A percentile compares a stretch with the other conserved stretches of the same genome.
Conservation (phyloP, 257 asterid species). For the Scutellaria baicalensis region DNA sequence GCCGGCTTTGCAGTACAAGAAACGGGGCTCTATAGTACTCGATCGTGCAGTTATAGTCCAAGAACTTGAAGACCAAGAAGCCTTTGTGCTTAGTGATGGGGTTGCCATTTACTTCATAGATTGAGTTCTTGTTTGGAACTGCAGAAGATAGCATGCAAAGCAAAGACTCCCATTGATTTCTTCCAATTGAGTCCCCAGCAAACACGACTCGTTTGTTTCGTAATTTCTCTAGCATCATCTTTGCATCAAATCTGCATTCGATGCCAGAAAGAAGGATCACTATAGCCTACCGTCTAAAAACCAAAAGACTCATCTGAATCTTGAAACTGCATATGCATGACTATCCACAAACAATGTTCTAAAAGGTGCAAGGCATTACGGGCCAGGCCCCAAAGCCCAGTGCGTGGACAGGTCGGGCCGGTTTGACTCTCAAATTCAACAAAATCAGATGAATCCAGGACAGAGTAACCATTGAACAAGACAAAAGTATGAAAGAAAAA, state of each 20-base stretch:
- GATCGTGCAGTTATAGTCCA: conserved; percentile 71
- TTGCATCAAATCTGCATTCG: conserved; percentile 63
- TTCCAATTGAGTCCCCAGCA: conserved; percentile 95
- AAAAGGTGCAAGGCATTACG: too few relatives aligned
- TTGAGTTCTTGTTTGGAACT: conserved; percentile 36
- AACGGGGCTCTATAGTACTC: conserved; percentile 91
- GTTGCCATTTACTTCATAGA: conserved; percentile 78
- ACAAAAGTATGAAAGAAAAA: too few relatives aligned
- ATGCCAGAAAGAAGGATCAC: background rate
- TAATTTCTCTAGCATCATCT: conserved; percentile 62
- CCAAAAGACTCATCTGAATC: background rate
- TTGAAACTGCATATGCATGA: too few relatives aligned
- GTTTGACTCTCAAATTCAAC: too few relatives aligned
- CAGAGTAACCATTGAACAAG: too few relatives aligned
- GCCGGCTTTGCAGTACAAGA: conserved; percentile 85
- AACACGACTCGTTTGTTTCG: conserved; percentile 74
- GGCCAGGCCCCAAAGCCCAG: too few relatives aligned
- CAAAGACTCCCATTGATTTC: conserved; percentile 98
- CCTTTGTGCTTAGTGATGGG: conserved; percentile 97
- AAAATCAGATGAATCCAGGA: too few relatives aligned
- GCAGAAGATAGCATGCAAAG: conserved; percentile 89
- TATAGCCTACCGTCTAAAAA: background rate
- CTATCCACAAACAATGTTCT: too few relatives aligned
- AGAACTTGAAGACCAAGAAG: conserved; percentile 63
- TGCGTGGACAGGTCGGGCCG: too few relatives aligned